Base-by-base conservation (phyloP, 2,329 filamentous ascomycete genomes). In the Nemania sp. region DNA sequence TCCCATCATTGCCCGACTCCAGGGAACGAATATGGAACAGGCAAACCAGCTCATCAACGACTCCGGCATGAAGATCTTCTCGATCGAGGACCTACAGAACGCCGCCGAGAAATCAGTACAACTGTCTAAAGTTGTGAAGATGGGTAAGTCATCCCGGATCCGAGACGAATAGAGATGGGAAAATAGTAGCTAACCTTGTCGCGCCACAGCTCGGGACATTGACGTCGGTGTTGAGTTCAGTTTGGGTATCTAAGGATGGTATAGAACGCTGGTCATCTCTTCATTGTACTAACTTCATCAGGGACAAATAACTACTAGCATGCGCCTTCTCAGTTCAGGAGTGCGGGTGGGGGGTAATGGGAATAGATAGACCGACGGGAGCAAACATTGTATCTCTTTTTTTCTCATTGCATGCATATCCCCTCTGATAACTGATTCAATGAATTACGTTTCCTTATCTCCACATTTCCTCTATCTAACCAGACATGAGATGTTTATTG, bases 61-160 rank as follows among this genome's bases (percentile, higher is more conserved):
- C 77, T 96, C 93, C 56, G 93, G 95, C 72, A 87, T 99, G 74
- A 99, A 99, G 89, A 99, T 99, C 80, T 99, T 99, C 86, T 96
- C 91, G 73, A 98, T 99, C 65, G 94, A 98, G 76, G 95, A 99
- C 81, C 87, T 99, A 72, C 95, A 99, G 82, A 95, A 81, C 75
- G 95, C 95, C 43, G 95, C 95, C 67, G 95, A 98, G 87, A 98
- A 96, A 86, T 90, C 93, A 32, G 95, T 99, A 67, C 94, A 99
- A 80, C 94, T 99, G 79, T 97, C 92, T 73, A 98, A 97, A 87
- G 91, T 99, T 69, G 95, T 99, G 73, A 98, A 98, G 89, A 90
- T 97, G 88, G 91, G 89, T 91, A 81, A 82, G 88, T 85, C 49
- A 51, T 34, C 6, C 11, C 17, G 21, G n/a, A 17, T 39, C 13